Conservation (phyloP, 2,329 filamentous ascomycete species). For the Ophiostoma angusticollis region DNA sequence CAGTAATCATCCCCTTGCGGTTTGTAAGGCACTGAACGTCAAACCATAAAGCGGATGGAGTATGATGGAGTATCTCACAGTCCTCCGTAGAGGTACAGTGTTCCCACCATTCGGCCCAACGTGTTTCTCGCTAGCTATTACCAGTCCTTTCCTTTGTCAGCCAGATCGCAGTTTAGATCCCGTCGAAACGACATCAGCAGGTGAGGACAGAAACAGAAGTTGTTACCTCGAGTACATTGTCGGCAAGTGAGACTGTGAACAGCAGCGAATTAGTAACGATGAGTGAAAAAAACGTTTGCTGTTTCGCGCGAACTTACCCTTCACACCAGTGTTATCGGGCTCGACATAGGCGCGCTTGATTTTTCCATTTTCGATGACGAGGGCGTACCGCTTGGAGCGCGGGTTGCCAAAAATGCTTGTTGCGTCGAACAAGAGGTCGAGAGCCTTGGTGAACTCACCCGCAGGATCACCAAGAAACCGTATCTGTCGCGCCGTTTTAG, state of each 20-base stretch:
- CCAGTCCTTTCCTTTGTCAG: too few relatives aligned
- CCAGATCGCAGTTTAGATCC: too few relatives aligned
- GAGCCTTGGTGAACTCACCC: conserved; percentile 65
- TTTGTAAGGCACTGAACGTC: too few relatives aligned
- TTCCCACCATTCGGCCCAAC: too few relatives aligned
- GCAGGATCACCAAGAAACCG: conserved; percentile 79
- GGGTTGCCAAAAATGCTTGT: conserved; percentile 66
- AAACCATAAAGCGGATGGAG: too few relatives aligned
- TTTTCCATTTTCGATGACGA: conserved; percentile 73
- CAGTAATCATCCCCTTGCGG: too few relatives aligned
- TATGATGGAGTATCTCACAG: too few relatives aligned
- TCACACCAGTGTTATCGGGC: conserved; percentile 74
- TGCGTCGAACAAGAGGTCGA: conserved; percentile 74
- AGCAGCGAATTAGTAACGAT: too few relatives aligned
- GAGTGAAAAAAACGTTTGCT: too few relatives aligned
- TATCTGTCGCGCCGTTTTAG: too few relatives aligned
- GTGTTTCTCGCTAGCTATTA: too few relatives aligned
- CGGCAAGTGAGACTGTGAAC: conserved; percentile 34
- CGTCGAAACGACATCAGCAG: not conserved
- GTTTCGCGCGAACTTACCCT: conserved; percentile 21
- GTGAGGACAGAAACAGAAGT: not conserved
- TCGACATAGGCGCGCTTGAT: conserved; percentile 73
- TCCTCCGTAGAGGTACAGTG: too few relatives aligned
- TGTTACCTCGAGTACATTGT: conserved; percentile 29
- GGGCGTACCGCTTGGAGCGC: conserved; percentile 77